These are phyloP conservation scores for Aspergillus transmontanensis DNA, from an alignment of 2,329 filamentous ascomycete species.

Conservation along the genomic window DNA sequence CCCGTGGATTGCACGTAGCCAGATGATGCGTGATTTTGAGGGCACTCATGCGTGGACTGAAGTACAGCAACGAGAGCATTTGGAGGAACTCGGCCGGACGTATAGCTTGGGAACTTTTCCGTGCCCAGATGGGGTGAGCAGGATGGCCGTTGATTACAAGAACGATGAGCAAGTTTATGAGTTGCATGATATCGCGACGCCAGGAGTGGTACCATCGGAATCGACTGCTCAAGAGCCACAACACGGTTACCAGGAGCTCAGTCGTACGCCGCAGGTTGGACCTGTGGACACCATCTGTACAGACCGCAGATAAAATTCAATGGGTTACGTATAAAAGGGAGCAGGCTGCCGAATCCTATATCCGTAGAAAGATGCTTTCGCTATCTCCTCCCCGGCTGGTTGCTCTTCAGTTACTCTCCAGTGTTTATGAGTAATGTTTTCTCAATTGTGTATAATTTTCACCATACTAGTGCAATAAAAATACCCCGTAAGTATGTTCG, in stretches of 20 bases:
- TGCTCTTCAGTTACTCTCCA: not conserved
- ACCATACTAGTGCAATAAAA: not conserved
- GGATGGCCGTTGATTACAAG: not conserved
- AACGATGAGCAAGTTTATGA: not conserved
- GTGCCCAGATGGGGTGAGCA: not conserved
- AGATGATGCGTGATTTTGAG: not conserved
- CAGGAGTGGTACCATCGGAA: not conserved
- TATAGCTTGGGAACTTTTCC: not conserved
- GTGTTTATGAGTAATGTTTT: accelerated
- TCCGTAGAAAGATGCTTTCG: accelerated
- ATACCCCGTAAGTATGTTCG: not conserved
- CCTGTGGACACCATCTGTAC: no score
- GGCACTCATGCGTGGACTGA: not conserved
- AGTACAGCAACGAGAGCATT: not conserved
- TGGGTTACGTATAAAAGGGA: no score
- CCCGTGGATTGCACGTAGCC: slow-evolving; percentile 7
- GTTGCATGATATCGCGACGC: not conserved
- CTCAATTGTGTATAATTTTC: not conserved
- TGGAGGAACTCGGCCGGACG: not conserved
- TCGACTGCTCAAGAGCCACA: not conserved
- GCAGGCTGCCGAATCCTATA: no score
- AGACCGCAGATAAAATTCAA: no score
- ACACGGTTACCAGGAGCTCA: no score
- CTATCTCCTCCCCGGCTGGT: not conserved
- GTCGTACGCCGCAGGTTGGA: not conserved